phyloP scores from a whole-genome alignment of 1,284 basidiomycete species.

The Amylostereum areolatum region DNA sequence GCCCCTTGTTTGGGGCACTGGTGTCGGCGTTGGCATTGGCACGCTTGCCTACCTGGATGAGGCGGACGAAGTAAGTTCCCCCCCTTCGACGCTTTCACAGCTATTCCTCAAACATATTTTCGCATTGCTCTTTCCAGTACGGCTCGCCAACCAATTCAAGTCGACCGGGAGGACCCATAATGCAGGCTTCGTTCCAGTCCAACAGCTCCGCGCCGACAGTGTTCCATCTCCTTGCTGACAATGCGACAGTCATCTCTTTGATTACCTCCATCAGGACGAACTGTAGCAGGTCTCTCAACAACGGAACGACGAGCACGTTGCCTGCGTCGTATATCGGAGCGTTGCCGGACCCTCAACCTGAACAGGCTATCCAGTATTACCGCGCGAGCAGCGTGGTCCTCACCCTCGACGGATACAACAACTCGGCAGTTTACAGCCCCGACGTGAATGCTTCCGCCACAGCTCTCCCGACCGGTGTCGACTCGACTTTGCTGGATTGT shows the following conservation, averaged over 20 bases:
- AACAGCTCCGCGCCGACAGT: constrained; percentile 8
- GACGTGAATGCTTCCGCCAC: constrained; percentile 20
- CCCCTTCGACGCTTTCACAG: constrained; percentile 4
- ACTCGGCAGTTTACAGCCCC: constrained; percentile 23
- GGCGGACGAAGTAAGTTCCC: constrained; percentile 25
- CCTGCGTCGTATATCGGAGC: neutral
- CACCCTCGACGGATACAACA: constrained; percentile 40
- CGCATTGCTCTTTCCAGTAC: constrained; percentile 15
- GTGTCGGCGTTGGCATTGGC: constrained; percentile 17
- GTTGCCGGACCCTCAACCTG: constrained; percentile 15
- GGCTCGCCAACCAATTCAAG: constrained; percentile 19
- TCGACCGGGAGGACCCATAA: constrained; percentile 20
- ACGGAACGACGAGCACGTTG: neutral
- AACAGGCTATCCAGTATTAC: constrained; percentile 35
- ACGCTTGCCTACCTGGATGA: constrained; percentile 38
- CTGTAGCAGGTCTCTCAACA: constrained; percentile 2
- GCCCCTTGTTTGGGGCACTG: constrained; percentile 48
- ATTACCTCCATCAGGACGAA: constrained; percentile 9
- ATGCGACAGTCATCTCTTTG: constrained; percentile 14
- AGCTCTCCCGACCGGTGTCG: constrained; percentile 32
- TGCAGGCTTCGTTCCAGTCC: constrained; percentile 17
- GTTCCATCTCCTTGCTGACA: constrained; percentile 17
- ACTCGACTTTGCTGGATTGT: constrained; percentile 33
- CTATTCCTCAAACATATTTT: constrained; percentile 17
- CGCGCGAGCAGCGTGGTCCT: constrained; percentile 31